Base-by-base conservation (phyloP, 2,329 filamentous ascomycete species). In the Parastagonospora avenae region DNA sequence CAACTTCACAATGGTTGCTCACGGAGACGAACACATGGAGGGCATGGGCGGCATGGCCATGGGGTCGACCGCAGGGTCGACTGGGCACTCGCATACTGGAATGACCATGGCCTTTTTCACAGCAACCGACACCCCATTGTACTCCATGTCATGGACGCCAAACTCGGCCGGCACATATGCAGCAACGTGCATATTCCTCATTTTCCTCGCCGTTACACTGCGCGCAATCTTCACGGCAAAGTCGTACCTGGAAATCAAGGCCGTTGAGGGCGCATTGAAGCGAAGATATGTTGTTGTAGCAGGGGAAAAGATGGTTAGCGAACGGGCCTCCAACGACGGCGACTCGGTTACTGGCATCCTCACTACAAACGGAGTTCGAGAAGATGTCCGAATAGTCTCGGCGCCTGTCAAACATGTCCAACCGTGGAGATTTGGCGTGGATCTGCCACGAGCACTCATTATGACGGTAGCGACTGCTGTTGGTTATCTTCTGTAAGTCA, bases 111-210 rank as follows among this genome's bases (percentile, higher is more conserved):
- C 77, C 54, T 94, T 94, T 80, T 86, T 86, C 61, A 84, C 81
- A 57, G 76, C 78, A 49, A 83, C 84, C 40, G 74, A 70, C 48
- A 90, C 87, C 1, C 79, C 87, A 2, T 80, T 91, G 39, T 91
- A 81, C 77, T 87, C 90, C 12, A 71, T 76, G 16, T 72, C 79
- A 45, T 97, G 92, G 91, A 88, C 89, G 2, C 93, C 93, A 4
- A 75, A 70, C 27, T 86, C 77, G 31, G 77, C 81, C 5, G 91
- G 88, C 62, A 77, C 82, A 52, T 97, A 97, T 74, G 91, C 91
- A 1, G 93, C 86, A 48, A 96, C 91, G 27, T 96, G 93, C 79
- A 90, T 97, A 72, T 97, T 97, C 76, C 82, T 97, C 52, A 86
- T 96, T 70, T 63, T 89, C 38, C 85, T 97, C 44, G 87, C 86